Evolutionary conservation across 768 basidiomycete species (phyloP).

Genomic region (Mycena pura): DNA sequence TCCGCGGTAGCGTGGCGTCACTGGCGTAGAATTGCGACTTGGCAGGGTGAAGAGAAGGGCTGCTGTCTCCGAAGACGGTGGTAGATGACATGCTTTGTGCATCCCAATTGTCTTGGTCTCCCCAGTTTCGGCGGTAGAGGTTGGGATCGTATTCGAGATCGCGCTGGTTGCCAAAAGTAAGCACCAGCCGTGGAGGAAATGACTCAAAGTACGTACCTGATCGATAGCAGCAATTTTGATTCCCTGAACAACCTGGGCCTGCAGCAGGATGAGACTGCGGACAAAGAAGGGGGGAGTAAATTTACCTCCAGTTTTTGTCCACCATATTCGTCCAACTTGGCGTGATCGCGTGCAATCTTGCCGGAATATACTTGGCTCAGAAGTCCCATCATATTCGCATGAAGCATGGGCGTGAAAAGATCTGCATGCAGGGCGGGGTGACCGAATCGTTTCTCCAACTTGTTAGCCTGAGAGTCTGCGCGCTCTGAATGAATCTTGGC

Average conservation of each 20-base stretch:
- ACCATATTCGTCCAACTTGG: conserved; percentile 79
- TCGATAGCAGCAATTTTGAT: conserved; percentile 84
- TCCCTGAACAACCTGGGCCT: conserved; percentile 75
- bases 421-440: conserved; percentile 91
- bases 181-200: neutral
- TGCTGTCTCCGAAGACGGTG: conserved; percentile 55
- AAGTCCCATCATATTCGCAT: conserved; percentile 84
- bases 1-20: conserved; percentile 38
- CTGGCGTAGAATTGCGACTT: conserved; percentile 49
- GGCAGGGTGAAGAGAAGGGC: conserved; percentile 47
- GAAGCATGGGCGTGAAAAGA: conserved; percentile 88
- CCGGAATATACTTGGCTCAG: conserved; percentile 79
- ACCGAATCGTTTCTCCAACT: conserved; percentile 90
- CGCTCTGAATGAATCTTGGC: conserved; percentile 82
- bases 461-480: conserved; percentile 72
- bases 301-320: conserved; percentile 80
- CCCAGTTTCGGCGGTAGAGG: conserved; percentile 79
- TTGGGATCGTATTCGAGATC: conserved; percentile 86
- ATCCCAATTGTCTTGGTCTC: conserved; percentile 96
- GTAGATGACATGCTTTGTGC: conserved; percentile 73
- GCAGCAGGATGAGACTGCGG: too few species aligned
- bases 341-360: conserved; percentile 65
- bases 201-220: conserved; percentile 51
- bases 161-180: conserved; percentile 40
- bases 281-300: too few species aligned